Evolutionary conservation across 768 basidiomycete species (phyloP).

Genomic region (Coprinopsis sp.): DNA sequence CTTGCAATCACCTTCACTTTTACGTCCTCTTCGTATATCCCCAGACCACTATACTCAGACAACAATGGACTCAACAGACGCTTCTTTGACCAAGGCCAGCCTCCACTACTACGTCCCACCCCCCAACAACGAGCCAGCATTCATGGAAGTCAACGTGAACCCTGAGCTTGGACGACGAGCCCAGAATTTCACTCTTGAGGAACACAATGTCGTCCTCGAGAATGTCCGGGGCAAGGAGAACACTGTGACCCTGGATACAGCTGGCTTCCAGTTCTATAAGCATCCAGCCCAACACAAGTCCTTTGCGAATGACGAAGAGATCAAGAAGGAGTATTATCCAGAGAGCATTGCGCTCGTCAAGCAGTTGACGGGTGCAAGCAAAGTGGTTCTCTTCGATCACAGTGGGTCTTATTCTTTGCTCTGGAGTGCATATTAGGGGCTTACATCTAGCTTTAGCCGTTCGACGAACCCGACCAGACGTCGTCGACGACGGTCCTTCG

Average conservation of each 20-base stretch:
- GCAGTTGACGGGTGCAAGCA: constrained; percentile 50
- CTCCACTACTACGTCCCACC: constrained; percentile 18
- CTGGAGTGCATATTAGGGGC: not conserved
- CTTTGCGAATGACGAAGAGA: constrained; percentile 35
- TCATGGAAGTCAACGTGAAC: constrained; percentile 20
- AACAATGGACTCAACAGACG: not conserved
- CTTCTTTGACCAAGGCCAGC: constrained; percentile 19
- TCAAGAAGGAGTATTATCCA: constrained; percentile 50
- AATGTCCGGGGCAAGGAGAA: constrained; percentile 50
- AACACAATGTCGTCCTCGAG: constrained; percentile 37
- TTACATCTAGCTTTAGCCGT: constrained; percentile 6
- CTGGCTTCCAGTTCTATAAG: constrained; percentile 43
- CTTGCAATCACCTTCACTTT: too few relatives aligned
- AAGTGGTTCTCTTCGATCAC: constrained; percentile 58
- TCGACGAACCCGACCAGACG: constrained; percentile 13
- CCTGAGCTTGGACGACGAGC: constrained; percentile 17
- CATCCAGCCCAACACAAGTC: constrained; percentile 36
- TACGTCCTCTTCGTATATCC: too few relatives aligned
- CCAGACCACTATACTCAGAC: too few relatives aligned
- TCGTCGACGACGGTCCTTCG: constrained; percentile 8
- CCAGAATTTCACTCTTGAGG: constrained; percentile 16
- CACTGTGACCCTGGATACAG: constrained; percentile 37
- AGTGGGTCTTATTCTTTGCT: constrained; percentile 33
- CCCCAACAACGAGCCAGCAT: constrained; percentile 21
- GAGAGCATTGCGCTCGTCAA: constrained; percentile 55